Evolutionary conservation across 1,139 yeast genomes (phyloP).

Genomic region (Geotrichum citri-aurantii): DNA sequence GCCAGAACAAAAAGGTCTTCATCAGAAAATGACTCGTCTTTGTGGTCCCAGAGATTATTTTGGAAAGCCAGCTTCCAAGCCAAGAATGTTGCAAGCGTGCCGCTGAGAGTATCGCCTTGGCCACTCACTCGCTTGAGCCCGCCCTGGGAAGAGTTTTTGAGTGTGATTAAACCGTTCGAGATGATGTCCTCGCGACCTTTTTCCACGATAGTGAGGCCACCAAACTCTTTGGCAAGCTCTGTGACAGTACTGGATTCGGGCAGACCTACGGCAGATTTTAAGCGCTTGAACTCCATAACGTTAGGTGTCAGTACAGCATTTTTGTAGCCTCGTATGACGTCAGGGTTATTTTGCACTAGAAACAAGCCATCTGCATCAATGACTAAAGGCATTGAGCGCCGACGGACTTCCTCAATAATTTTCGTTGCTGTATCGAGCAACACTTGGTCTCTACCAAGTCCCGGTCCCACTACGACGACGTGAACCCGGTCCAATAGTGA

Average conservation of each 20-base stretch:
- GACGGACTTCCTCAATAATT: conserved; percentile 53
- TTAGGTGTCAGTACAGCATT: conserved; percentile 81
- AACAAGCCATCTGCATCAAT: conserved; percentile 87
- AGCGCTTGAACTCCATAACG: conserved; percentile 71
- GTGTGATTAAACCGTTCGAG: conserved; percentile 40
- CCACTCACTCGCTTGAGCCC: conserved; percentile 77
- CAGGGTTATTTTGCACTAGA: conserved; percentile 53
- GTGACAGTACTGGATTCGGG: conserved; percentile 36
- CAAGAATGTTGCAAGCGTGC: conserved; percentile 60
- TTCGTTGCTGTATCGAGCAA: conserved; percentile 57
- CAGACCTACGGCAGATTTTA: conserved; percentile 47
- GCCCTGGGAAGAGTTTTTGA: conserved; percentile 44
- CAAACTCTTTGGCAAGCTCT: conserved; percentile 50
- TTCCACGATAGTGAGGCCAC: conserved; percentile 60
- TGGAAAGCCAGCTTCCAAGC: conserved; percentile 63
- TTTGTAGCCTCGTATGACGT: conserved; percentile 45
- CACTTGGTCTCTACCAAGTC: conserved; percentile 73
- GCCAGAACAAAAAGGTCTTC: conserved; percentile 46
- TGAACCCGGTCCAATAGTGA: conserved; percentile 61
- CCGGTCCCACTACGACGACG: conserved; percentile 87
- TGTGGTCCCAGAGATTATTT: conserved; percentile 48
- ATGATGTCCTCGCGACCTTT: conserved; percentile 69
- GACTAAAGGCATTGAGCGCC: conserved; percentile 55
- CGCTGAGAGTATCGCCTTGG: conserved; percentile 78
- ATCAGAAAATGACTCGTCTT: conserved; percentile 39